A percentile compares a stretch with the other conserved stretches of the same genome.
Conservation (phyloP, 116 monocot species). For the Phalaenopsis hybrid region DNA sequence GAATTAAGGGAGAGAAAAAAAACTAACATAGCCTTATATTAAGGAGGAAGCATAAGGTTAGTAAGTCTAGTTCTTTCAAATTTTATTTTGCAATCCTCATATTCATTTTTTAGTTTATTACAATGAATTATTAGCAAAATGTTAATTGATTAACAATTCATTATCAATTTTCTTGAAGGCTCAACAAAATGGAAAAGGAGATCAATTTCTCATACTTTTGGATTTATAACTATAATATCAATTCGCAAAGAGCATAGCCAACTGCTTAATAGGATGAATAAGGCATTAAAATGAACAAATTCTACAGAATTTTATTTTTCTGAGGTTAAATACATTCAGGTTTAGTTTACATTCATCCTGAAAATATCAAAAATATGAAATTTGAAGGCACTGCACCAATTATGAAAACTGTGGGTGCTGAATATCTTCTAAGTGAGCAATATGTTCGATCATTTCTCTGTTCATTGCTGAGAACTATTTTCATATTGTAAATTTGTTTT, state of each 20-base stretch:
- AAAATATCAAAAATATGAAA: too few relatives aligned
- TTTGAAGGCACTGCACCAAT: too few relatives aligned
- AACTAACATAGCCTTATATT: too few relatives aligned
- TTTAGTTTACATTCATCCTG: neutral
- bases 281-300: neutral
- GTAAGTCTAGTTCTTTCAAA: too few relatives aligned
- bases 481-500: neutral
- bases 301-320: too few relatives aligned
- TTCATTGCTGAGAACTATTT: neutral
- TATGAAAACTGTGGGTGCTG: neutral
- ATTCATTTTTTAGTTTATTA: neutral
- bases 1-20: too few relatives aligned
- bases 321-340: too few relatives aligned
- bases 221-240: neutral
- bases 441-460: neutral
- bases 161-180: neutral
- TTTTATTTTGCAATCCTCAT: neutral
- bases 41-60: too few relatives aligned
- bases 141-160: neutral
- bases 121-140: neutral
- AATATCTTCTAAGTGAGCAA: neutral
- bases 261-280: neutral
- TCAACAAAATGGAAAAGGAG: neutral
- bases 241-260: too few relatives aligned
- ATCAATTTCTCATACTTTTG: neutral